Conservation (phyloP, 139 green algal genomes). For the Raphidocelis subcapitata region DNA sequence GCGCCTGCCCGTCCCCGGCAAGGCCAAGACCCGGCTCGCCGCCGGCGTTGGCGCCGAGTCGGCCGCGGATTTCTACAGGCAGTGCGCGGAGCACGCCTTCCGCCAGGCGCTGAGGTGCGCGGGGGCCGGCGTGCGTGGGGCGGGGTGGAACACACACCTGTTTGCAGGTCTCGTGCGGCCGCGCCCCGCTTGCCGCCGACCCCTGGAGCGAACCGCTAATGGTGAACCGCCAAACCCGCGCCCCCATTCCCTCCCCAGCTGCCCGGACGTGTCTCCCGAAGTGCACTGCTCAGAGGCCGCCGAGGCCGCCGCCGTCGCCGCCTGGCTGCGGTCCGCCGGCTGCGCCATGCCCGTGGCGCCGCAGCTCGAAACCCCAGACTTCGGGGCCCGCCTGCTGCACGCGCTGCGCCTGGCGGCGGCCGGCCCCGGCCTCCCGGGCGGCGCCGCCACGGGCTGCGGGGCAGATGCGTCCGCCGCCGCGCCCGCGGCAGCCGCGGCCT, state of each 20-base stretch:
- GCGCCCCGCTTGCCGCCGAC: too few relatives aligned
- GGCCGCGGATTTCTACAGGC: constrained; percentile 56
- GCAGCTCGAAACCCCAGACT: constrained; percentile 45
- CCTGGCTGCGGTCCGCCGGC: constrained; percentile 32
- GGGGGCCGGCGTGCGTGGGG: background rate
- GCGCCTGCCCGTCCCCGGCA: constrained; percentile 47
- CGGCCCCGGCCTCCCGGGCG: background rate
- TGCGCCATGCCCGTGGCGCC: constrained; percentile 16
- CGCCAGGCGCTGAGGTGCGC: constrained; percentile 34
- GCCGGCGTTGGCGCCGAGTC: constrained; percentile 35
- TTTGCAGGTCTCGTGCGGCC: background rate
- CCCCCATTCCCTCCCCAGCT: background rate
- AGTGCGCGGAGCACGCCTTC: constrained; percentile 53
- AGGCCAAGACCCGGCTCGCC: constrained; percentile 73
- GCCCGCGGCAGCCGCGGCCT: too few relatives aligned
- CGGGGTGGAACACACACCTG: background rate
- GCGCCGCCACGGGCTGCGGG: background rate
- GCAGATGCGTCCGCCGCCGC: too few relatives aligned
- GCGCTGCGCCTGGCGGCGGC: constrained; percentile 37
- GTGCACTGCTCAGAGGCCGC: constrained; percentile 46
- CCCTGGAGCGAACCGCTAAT: background rate
- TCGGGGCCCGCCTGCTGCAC: constrained; percentile 52
- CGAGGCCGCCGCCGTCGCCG: constrained; percentile 31
- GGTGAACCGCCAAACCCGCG: background rate
- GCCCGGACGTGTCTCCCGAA: constrained; percentile 1